A percentile compares a stretch with the other conserved stretches of the same genome.
Evolutionary conservation across 2,329 filamentous ascomycete genomes (phyloP).

Genomic region (Cercospora sesami): DNA sequence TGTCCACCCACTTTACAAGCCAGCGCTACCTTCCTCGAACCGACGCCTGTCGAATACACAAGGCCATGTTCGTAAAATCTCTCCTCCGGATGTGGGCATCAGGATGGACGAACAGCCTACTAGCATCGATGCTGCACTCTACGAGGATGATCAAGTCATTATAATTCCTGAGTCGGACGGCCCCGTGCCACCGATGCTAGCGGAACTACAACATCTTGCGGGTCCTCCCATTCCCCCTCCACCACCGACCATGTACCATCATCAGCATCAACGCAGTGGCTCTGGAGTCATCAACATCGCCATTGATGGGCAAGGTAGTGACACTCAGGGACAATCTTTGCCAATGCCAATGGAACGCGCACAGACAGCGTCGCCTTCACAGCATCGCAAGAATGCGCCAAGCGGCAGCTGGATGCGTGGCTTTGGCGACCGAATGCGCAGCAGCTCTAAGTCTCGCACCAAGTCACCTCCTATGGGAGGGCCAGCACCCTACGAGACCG

Average conservation of each 20-base stretch:
- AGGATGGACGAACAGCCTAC: constrained; percentile 21
- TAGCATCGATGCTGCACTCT: constrained; percentile 57
- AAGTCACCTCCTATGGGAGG: constrained; percentile 47
- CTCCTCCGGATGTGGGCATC: constrained; percentile 40
- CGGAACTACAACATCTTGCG: constrained; percentile 62
- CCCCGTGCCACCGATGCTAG: constrained; percentile 42
- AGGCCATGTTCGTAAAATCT: constrained; percentile 47
- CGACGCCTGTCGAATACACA: constrained; percentile 43
- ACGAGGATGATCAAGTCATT: constrained; percentile 45
- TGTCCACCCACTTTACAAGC: constrained; percentile 40
- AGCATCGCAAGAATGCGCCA: constrained; percentile 51
- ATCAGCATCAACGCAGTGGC: constrained; percentile 22
- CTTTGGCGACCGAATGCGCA: constrained; percentile 61
- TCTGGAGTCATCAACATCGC: constrained; percentile 47
- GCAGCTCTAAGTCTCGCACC: constrained; percentile 55
- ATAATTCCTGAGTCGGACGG: constrained; percentile 43
- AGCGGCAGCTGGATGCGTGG: constrained; percentile 57
- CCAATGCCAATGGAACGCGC: constrained; percentile 37
- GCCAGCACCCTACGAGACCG: constrained; percentile 23
- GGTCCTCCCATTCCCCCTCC: constrained; percentile 50
- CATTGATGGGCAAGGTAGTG: constrained; percentile 44
- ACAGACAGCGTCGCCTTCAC: constrained; percentile 34
- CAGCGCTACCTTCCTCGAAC: constrained; percentile 32
- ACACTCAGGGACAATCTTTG: constrained; percentile 14
- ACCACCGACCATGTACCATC: constrained; percentile 37